Conservation (phyloP, 75 land plant species). For the Gnetum montanum region DNA sequence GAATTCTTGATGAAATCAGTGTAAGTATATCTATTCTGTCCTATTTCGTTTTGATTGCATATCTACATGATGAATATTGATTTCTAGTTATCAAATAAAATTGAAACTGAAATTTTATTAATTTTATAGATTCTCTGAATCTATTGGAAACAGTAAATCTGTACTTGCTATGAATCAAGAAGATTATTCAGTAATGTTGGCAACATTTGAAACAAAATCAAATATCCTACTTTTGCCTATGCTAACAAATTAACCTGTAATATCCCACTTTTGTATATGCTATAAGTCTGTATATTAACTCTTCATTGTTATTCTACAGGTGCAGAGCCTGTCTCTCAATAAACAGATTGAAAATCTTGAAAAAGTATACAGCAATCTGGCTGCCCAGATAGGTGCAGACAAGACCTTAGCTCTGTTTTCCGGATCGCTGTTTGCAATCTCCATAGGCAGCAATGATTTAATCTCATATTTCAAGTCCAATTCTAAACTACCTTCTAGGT, state of each 20-base stretch:
- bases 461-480: conserved; percentile 21
- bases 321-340: conserved; percentile 18
- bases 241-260: no score
- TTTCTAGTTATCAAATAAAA: no score
- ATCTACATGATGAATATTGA: no score
- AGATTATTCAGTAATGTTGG: no score
- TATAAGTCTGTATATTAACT: not conserved
- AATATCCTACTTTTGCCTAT: no score
- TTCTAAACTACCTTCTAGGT: conserved; percentile 9
- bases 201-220: no score
- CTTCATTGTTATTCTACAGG: conserved; percentile 8
- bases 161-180: no score
- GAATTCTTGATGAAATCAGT: conserved; percentile 29
- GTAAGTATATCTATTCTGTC: conserved; percentile 14
- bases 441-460: conserved; percentile 63
- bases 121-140: no score
- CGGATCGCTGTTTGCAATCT: conserved; percentile 33
- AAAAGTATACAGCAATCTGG: conserved; percentile 14
- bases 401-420: conserved; percentile 21
- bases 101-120: no score
- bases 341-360: conserved; percentile 35
- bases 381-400: conserved; percentile 18
- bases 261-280: not conserved
- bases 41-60: not conserved
- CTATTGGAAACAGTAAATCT: no score